Conservation (phyloP, 1,284 basidiomycete genomes). For the Heterobasidion parviporum region DNA sequence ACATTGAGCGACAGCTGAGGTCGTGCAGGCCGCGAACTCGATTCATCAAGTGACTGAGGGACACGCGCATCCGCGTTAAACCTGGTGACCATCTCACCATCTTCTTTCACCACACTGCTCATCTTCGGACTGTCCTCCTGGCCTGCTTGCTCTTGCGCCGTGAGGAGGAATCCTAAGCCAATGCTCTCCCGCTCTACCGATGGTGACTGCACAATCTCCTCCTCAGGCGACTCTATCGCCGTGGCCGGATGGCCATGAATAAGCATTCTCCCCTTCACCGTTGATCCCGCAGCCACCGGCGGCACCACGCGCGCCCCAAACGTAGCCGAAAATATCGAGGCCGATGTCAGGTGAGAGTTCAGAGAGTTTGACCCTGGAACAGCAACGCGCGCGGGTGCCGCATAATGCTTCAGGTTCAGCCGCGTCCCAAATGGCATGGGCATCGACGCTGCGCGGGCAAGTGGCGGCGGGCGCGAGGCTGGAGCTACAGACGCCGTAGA, state of each 20-base stretch:
- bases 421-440: conserved; percentile 7
- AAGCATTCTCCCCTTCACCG: not conserved
- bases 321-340: not conserved
- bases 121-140: no score
- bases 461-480: conserved; percentile 1
- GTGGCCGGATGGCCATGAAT: not conserved
- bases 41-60: no score
- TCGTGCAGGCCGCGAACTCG: no score
- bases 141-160: no score
- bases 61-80: no score
- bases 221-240: not conserved
- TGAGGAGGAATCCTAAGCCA: no score
- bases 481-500: not conserved
- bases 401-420: conserved; percentile 13
- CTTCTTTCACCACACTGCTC: no score
- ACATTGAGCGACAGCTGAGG: no score
- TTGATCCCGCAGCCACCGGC: not conserved
- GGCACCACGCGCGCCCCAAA: not conserved
- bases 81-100: no score
- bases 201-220: no score
- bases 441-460: conserved; percentile 5
- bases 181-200: no score
- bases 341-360: not conserved
- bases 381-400: conserved; percentile 4
- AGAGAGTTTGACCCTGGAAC: not conserved